Base-by-base conservation (phyloP, 73 alveolate species). In the Blepharisma japonicum region DNA sequence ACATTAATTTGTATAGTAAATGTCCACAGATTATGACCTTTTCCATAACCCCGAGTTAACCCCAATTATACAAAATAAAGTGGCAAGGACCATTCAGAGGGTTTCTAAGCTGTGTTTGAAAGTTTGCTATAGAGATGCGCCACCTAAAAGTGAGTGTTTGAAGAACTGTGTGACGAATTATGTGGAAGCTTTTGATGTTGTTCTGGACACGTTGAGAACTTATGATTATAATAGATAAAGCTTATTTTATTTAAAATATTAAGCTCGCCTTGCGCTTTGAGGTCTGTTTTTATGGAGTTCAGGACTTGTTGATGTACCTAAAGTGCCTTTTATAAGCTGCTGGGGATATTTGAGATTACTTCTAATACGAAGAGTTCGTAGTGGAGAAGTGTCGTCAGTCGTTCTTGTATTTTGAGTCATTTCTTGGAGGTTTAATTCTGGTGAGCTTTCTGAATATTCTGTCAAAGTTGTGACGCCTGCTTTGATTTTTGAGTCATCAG, bases 21-120 rank as follows among this genome's bases (percentile, higher is more conserved):
- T 61, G 74, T n/a, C 74, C 14, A 18, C 50, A 14, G 74, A 61
- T 8, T 61, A 61, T 39, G 74, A 61, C 47, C 74, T 61, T 61
- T 61, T 14, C 47, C 74, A 61, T 5, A n/a, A 61, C 4, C 74
- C 74, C 14, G 47, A 61, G 5, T 61, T 61, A 39, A 61, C 14
- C 23, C 74, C 74, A 9, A 3, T 61, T 25, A 61, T 61, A 18
- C 74, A 61, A 39, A n/a, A 61, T 8, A 61, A 61, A 39, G 50
- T 61, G 2, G 46, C 49, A 14, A 61, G 18, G 38, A 20, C 74
- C 5, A 25, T 61, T 25, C 23, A 14, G 74, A 61, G 74, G 23
- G 74, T 61, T 61, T 61, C 74, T 18, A 14, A 39, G 46, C 39
- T 61, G n/a, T 61, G 74, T 5, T 61, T n/a, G 74, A 61, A 61